Evolutionary conservation across 1,284 basidiomycete species (phyloP), one percentile per base, ranked within the genome.

Genomic region (Cutaneotrichosporon daszewskae): DNA sequence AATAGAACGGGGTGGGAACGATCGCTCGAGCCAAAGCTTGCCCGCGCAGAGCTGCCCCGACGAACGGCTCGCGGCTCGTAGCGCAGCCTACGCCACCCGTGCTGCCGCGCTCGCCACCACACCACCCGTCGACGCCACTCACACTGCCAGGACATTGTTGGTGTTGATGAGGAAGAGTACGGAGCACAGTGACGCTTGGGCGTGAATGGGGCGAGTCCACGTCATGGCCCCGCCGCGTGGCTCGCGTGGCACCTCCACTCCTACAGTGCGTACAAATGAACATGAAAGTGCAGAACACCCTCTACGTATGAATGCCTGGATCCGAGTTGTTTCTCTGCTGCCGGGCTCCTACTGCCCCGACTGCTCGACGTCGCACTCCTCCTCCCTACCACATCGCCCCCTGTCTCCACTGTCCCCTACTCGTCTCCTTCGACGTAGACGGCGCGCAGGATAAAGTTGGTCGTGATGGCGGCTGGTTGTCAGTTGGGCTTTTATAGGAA

Each of bases 361-460:
- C n/a, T n/a, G n/a, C 33, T 24, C 19, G 22, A 9, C 33, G n/a
- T n/a, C n/a, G n/a, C 32, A 34, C 32, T 34, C 17, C 19, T 22
- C 32, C 18, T 5, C 19, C 20, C 18, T 19, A 4, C 4, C 32
- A 22, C 32, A 23, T 12, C 33, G 7, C 33, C 14, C n/a, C 29
- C 29, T 17, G 22, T 14, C 19, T 32, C 26, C 31, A 32, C 19
- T 32, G 31, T 32, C 31, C 31, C 31, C n/a, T 46, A 46, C 22
- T 46, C 36, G 34, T 33, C 39, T 31, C 11, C 22, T 10, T 45
- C 20, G 27, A 62, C 62, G 50, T 64, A 64, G 22, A 64, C 59
- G 19, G 69, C 67, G 48, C 70, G 70, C 55, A 95, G 77, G 53
- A 90, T 76, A 60, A 95, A 94, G 71, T 95, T 95, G 73, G 84